Base-by-base conservation (phyloP, 192 early-diverging fungal genomes). In the Backusella tarrabulga region DNA sequence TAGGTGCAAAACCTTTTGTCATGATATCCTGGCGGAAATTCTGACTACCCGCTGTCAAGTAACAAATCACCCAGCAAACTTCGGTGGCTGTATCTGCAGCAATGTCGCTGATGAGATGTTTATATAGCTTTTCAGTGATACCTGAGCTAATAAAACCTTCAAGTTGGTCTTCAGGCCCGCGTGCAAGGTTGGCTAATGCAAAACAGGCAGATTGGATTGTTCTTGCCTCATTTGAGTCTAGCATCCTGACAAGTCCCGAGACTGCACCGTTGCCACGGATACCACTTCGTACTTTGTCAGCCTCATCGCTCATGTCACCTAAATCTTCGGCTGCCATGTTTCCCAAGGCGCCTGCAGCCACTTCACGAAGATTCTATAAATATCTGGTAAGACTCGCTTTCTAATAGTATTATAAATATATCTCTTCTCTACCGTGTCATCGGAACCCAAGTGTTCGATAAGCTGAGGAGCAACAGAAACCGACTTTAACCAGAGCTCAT, bases 271-370 rank as follows among this genome's bases (percentile, higher is more conserved):
- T 87, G 23, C 88, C 85, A 36, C 93, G 85, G 34, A 99, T 90
- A 15, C 86, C 80, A 75, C 95, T 90, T 68, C 97, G 87, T 76
- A 89, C 93, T 6, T 85, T 74, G 17, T 93, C 88, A 23, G 86
- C 88, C 81, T 98, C 96, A 1, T 70, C 76, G 15, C 54, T 60
- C 76, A 77, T 75, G n/a, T 74, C 60, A 7, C 76, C 80, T 23
- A 77, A 69, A 56, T 77, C 80, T 60, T 81, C 80, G 0, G 93
- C 95, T 0, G 97, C 97, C 88, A 98, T 92, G 78, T 98, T 98
- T 6, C 97, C 97, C 4, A 98, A 80, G 4, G 96, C 95, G 93
- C 96, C 97, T 6, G 93, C 94, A 32, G 95, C 93, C 79, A 96
- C 93, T 76, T 98, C 95, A 32, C 88, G 86, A 34, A 98, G 88